Conservation (phyloP, 768 basidiomycete genomes). For the Phlegmacium glaucopus region DNA sequence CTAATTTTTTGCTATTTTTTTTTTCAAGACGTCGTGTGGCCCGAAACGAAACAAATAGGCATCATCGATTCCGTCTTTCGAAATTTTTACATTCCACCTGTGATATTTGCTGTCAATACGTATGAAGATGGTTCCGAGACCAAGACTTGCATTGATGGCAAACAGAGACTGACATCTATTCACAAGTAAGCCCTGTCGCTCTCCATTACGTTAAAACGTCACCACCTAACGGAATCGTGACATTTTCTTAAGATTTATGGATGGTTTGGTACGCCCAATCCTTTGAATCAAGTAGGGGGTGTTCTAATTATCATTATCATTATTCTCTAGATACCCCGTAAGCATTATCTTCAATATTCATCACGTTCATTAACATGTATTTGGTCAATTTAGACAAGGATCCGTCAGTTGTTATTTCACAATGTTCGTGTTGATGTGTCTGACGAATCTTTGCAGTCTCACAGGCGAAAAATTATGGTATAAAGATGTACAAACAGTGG, state of each 20-base stretch:
- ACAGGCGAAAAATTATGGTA: slow-evolving; percentile 56
- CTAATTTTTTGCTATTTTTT: not conserved
- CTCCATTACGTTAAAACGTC: not conserved
- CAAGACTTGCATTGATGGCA: slow-evolving; percentile 75
- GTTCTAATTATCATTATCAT: no score
- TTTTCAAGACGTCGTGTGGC: slow-evolving; percentile 73
- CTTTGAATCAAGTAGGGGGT: no score
- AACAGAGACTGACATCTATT: slow-evolving; percentile 77
- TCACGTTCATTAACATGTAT: slow-evolving; percentile 1
- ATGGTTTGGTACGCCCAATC: slow-evolving; percentile 55
- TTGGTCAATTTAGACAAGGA: slow-evolving; percentile 38
- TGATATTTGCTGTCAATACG: slow-evolving; percentile 41
- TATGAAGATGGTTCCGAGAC: slow-evolving; percentile 62
- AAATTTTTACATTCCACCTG: slow-evolving; percentile 40
- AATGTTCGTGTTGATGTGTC: no score
- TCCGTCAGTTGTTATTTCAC: slow-evolving; percentile 38
- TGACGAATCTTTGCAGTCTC: no score
- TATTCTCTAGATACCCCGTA: slow-evolving; percentile 65
- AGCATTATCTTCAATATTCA: not conserved
- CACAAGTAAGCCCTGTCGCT: slow-evolving; percentile 48
- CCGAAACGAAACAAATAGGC: slow-evolving; percentile 68
- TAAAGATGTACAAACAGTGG: slow-evolving; percentile 25
- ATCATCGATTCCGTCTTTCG: slow-evolving; percentile 74
- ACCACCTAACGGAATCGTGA: not conserved
- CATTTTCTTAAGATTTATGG: slow-evolving; percentile 51